Evolutionary conservation across 352 stramenopile genomes (phyloP).

Genomic region (Globisporangium perplexum): DNA sequence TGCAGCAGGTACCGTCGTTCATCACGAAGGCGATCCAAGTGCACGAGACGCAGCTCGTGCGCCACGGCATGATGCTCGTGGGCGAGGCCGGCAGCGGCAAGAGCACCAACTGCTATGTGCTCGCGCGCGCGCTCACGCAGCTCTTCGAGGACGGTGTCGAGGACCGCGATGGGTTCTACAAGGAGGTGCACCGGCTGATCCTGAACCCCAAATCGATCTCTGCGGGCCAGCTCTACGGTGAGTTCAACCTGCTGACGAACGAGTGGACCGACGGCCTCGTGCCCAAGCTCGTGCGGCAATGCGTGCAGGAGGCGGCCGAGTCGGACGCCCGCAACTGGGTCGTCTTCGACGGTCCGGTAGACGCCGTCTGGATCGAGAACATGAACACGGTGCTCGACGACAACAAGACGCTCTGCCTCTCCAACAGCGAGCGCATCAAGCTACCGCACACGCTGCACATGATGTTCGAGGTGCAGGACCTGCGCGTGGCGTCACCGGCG

Average conservation of each 20-base stretch:
- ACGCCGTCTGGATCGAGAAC: conserved; percentile 93
- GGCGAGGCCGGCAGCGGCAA: conserved; percentile 89
- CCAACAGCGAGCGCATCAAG: conserved; percentile 88
- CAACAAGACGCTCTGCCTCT: conserved; percentile 85
- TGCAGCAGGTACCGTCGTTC: conserved; percentile 84
- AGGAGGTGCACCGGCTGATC: conserved; percentile 80
- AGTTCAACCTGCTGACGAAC: conserved; percentile 93
- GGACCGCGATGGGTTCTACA: conserved; percentile 85
- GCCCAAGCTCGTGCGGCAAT: conserved; percentile 90
- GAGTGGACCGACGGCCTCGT: conserved; percentile 94
- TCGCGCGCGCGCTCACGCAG: conserved; percentile 66
- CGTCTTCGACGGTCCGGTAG: conserved; percentile 87
- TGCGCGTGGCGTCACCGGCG: conserved; percentile 83
- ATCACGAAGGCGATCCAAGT: conserved; percentile 87
- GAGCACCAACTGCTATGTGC: conserved; percentile 75
- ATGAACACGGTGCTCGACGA: conserved; percentile 90
- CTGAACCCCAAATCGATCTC: conserved; percentile 96
- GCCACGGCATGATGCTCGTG: conserved; percentile 94
- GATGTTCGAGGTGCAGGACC: conserved; percentile 92
- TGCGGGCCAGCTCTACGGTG: conserved; percentile 92
- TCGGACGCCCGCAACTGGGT: conserved; percentile 88
- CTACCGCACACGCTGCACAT: conserved; percentile 85
- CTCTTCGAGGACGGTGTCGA: conserved; percentile 74
- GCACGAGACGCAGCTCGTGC: conserved; percentile 88
- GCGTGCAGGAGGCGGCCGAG: conserved; percentile 70